phyloP scores from a whole-genome alignment of 352 stramenopile genomes.

The Phytopythium mirpurense region DNA sequence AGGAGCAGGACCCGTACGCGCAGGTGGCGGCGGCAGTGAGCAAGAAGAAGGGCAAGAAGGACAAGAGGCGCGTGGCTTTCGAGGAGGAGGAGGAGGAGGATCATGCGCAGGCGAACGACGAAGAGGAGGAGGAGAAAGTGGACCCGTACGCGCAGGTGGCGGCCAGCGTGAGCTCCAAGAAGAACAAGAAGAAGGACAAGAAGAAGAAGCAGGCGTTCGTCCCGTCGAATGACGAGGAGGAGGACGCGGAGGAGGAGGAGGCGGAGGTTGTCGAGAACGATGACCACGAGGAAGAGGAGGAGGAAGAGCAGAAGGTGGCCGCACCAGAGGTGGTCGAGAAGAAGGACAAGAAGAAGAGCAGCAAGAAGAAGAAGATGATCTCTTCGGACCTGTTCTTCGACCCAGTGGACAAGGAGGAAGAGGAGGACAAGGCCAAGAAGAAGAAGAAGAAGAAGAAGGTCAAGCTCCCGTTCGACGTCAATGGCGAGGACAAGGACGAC shows the following conservation, averaged over 20 bases:
- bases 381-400: conserved; percentile 73
- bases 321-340: conserved; percentile 13
- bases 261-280: conserved; percentile 18
- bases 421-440: conserved; percentile 35
- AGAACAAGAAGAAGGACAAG: conserved; percentile 51
- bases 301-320: conserved; percentile 20
- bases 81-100: conserved; percentile 29
- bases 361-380: conserved; percentile 87
- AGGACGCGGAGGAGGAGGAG: conserved; percentile 36
- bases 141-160: conserved; percentile 60
- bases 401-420: conserved; percentile 28
- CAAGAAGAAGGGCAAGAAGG: conserved; percentile 76
- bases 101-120: conserved; percentile 22
- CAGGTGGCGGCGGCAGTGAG: conserved; percentile 43
- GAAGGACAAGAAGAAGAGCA: conserved; percentile 71
- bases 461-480: conserved; percentile 67
- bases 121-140: conserved; percentile 35
- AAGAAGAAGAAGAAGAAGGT: conserved; percentile 74
- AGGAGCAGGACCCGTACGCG: conserved; percentile 50
- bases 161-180: conserved; percentile 55
- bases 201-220: conserved; percentile 43
- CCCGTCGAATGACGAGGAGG: conserved; percentile 37
- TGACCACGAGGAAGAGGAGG: conserved; percentile 28
- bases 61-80: conserved; percentile 52
- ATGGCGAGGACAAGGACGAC: conserved; percentile 32